phyloP scores from a whole-genome alignment of 2,329 filamentous ascomycete genomes.

The Diaporthe longicolla region DNA sequence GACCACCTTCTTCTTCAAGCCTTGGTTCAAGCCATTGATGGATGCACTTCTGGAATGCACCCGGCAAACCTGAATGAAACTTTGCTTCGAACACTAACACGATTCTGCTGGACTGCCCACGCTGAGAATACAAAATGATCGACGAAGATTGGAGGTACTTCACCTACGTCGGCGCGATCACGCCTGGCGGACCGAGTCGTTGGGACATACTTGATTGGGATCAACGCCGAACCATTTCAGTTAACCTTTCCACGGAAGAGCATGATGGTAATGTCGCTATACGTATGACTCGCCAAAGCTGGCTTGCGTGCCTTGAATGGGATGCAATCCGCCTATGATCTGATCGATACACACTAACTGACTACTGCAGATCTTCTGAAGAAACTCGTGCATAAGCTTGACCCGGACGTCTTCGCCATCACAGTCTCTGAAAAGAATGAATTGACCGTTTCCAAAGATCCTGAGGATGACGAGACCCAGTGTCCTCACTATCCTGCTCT shows the following conservation, averaged over 20 bases:
- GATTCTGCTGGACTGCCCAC: background rate
- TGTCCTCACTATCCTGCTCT: constrained; percentile 9
- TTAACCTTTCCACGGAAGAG: background rate
- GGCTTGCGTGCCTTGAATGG: too few species aligned
- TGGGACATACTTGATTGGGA: background rate
- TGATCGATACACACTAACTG: background rate
- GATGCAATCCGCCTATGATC: background rate
- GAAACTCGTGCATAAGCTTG: background rate
- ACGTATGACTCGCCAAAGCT: background rate
- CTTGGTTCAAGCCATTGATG: background rate
- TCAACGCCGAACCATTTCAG: constrained; percentile 15
- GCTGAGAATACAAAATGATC: background rate
- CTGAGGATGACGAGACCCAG: background rate
- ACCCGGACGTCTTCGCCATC: constrained; percentile 14
- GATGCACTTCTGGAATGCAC: background rate
- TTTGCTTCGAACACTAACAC: too few species aligned
- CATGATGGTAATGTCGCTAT: background rate
- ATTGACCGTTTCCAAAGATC: background rate
- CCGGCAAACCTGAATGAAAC: background rate
- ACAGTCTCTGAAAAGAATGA: background rate
- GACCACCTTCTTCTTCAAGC: background rate
- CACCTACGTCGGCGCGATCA: background rate
- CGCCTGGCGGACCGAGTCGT: background rate
- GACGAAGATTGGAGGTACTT: background rate
- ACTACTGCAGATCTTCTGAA: background rate